A percentile compares a stretch with the other conserved stretches of the same genome.
Evolutionary conservation across 495 filamentous ascomycete genomes (phyloP).

Genomic region (Tuber microsphaerosporum): DNA sequence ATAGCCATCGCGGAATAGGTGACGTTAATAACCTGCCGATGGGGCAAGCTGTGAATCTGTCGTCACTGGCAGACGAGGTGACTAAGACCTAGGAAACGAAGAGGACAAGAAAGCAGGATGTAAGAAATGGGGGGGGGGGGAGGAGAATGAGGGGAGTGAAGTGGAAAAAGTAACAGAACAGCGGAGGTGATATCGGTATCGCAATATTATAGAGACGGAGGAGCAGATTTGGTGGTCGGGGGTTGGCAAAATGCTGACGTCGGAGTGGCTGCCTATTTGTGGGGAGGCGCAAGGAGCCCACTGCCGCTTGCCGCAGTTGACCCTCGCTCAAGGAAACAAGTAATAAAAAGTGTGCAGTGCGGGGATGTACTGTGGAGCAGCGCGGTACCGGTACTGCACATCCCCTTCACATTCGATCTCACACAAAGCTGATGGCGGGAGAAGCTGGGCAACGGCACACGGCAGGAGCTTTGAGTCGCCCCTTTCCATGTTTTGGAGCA

Average conservation of each 20-base stretch:
- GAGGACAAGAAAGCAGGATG: neutral
- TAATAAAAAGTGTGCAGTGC: neutral
- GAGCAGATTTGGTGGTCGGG: neutral
- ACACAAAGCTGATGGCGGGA: neutral
- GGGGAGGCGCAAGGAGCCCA: slow-evolving; percentile 20
- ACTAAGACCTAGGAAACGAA: neutral
- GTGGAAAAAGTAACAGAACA: neutral
- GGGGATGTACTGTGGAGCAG: neutral
- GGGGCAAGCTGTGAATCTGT: slow-evolving; percentile 9
- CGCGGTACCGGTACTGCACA: neutral
- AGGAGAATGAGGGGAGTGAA: neutral
- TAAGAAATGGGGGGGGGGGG: neutral
- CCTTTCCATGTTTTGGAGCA: neutral
- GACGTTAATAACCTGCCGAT: slow-evolving; percentile 26
- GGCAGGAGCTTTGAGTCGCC: neutral
- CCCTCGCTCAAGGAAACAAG: neutral
- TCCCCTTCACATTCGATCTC: neutral
- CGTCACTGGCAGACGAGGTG: slow-evolving; percentile 3
- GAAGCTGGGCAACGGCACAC: neutral
- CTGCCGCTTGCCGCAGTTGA: neutral
- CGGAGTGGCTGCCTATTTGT: slow-evolving; percentile 6
- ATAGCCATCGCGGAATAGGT: slow-evolving; percentile 29
- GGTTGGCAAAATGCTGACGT: neutral
- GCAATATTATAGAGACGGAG: neutral
- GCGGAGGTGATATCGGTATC: too few relatives aligned